Evolutionary conservation across 2,329 filamentous ascomycete genomes (phyloP), one percentile per base, ranked within the genome.

Genomic region (Ascochyta viciae-villosae): DNA sequence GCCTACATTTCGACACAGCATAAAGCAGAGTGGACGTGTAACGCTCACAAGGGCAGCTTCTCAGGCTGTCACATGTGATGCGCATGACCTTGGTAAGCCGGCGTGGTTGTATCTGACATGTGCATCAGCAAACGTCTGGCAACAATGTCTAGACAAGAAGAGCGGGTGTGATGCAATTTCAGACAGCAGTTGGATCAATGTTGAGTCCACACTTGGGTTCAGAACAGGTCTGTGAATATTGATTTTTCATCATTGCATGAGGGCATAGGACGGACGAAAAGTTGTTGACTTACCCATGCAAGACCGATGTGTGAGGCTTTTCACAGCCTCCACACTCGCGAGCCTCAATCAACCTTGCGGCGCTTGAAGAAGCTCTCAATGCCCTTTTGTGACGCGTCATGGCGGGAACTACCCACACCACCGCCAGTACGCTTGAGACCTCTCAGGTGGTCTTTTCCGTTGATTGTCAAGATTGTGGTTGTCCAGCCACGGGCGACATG

Each of bases 151-250:
- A 7, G 16, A 35, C 19, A 31, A 34, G 16, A 33, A 15, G 26
- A 10, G 10, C 39, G 27, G 22, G 22, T 6, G 16, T 40, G 16
- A 46, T 60, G 61, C 58, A 57, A 45, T 55, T 74, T 90, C 88
- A 91, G 88, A 91, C 87, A 91, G 89, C 88, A 89, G 88, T 91
- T 91, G 89, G 86, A 75, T 87, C 86, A 85, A 87, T 86, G 78
- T 80, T 74, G 48, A 81, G 83, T 90, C 88, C 83, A 89, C 88
- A 91, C 82, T 70, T 69, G 74, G 72, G 77, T 89, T 91, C 87
- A 83, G 89, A 89, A 89, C 89, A 92, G 89, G 89, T 92, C 89
- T 91, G 88, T 91, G 89, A 89, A 82, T 81, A 83, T 84, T 78
- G 74, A 75, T 74, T 78, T 80, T 65, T 85, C 83, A 83, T 84